Evolutionary conservation across 805 yeast genomes (phyloP).

Genomic region (Ogataea nonfermentans): DNA sequence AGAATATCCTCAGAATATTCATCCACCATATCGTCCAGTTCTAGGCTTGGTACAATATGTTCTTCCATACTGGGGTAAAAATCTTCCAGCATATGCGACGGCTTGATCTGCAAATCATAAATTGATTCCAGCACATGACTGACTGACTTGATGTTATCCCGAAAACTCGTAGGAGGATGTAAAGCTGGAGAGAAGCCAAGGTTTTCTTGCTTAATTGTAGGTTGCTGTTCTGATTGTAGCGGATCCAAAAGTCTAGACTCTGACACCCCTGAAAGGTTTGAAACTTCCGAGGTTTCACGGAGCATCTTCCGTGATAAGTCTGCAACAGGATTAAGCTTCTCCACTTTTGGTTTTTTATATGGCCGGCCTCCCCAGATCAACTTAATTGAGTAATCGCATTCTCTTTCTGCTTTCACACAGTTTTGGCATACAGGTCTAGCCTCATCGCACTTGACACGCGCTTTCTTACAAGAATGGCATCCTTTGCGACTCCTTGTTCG

Average conservation of each 20-base stretch:
- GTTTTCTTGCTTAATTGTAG: background rate
- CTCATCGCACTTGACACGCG: constrained; percentile 72
- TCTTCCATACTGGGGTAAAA: constrained; percentile 1
- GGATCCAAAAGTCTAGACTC: background rate
- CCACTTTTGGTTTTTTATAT: constrained; percentile 42
- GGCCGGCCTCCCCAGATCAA: constrained; percentile 79
- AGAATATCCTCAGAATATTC: constrained; percentile 40
- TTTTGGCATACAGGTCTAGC: constrained; percentile 57
- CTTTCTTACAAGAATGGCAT: constrained; percentile 58
- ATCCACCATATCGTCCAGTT: constrained; percentile 21
- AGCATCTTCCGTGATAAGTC: constrained; percentile 20
- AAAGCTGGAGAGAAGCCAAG: background rate
- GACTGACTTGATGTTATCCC: constrained; percentile 8
- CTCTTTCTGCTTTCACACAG: constrained; percentile 45
- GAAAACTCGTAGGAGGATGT: background rate
- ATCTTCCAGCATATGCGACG: constrained; percentile 9
- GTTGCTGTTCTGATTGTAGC: background rate
- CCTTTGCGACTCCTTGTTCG: constrained; percentile 53
- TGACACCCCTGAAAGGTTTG: no score
- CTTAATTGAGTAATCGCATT: constrained; percentile 63
- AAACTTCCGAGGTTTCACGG: background rate
- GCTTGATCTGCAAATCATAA: constrained; percentile 4
- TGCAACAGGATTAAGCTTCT: constrained; percentile 32
- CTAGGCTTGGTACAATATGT: background rate
- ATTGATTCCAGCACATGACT: constrained; percentile 9